These are phyloP conservation scores for Zygosaccharomyces sapae DNA, from an alignment of 1,139 yeast species.

Conservation along the genomic window DNA sequence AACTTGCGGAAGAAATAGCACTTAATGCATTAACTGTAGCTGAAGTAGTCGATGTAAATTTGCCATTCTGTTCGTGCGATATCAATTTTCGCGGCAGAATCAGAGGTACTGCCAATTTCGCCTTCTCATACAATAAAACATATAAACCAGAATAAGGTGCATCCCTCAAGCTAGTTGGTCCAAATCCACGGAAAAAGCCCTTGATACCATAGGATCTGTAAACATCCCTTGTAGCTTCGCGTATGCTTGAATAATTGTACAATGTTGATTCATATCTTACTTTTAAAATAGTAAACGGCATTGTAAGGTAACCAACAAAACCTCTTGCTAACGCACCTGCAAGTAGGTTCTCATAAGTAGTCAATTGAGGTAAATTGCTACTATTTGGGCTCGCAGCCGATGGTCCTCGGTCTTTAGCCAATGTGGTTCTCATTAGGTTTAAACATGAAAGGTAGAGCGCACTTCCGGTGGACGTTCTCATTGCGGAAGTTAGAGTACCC, in stretches of 20 bases:
- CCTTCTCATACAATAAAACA: slow-evolving; percentile 74
- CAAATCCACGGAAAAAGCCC: slow-evolving; percentile 83
- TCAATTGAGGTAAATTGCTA: slow-evolving; percentile 60
- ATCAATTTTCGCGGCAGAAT: slow-evolving; percentile 27
- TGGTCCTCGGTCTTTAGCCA: slow-evolving; percentile 40
- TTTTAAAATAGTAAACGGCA: slow-evolving; percentile 96
- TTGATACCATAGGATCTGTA: slow-evolving; percentile 47
- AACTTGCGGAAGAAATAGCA: slow-evolving; percentile 69
- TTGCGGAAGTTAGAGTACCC: slow-evolving; percentile 86
- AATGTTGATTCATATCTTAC: slow-evolving; percentile 80
- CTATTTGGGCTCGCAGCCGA: slow-evolving; percentile 19
- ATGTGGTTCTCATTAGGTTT: slow-evolving; percentile 53
- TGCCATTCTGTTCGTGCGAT: slow-evolving; percentile 20
- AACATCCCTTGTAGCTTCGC: slow-evolving; percentile 59
- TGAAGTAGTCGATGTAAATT: slow-evolving; percentile 42
- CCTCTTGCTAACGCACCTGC: slow-evolving; percentile 82
- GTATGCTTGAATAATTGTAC: slow-evolving; percentile 64
- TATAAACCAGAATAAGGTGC: slow-evolving; percentile 96
- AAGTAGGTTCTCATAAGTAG: slow-evolving; percentile 63
- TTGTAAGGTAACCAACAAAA: slow-evolving; percentile 78
- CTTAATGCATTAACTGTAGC: slow-evolving; percentile 63
- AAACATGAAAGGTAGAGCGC: slow-evolving; percentile 77
- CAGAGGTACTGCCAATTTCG: slow-evolving; percentile 48
- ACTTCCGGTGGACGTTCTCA: slow-evolving; percentile 87
- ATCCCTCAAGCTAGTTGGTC: slow-evolving; percentile 84